A percentile compares a stretch with the other conserved stretches of the same genome.
phyloP scores from a whole-genome alignment of 768 basidiomycete species.

The Ramaria rubella region DNA sequence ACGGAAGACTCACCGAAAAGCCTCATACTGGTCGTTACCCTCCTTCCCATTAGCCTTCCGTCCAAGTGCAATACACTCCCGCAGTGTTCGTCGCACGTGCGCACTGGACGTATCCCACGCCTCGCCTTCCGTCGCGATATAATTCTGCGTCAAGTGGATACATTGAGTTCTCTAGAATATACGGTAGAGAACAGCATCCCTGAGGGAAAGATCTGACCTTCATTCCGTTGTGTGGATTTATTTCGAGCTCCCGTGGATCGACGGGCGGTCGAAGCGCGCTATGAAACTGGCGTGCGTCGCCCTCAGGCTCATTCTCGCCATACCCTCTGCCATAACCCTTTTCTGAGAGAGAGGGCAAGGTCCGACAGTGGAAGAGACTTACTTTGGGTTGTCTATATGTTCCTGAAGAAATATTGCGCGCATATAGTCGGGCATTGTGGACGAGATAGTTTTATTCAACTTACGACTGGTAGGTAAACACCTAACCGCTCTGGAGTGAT shows the following conservation, averaged over 20 bases:
- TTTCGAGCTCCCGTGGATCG: constrained; percentile 61
- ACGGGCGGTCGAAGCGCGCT: constrained; percentile 71
- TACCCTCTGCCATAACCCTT: constrained; percentile 44
- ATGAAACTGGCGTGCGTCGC: constrained; percentile 67
- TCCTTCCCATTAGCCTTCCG: constrained; percentile 50
- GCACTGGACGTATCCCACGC: constrained; percentile 73
- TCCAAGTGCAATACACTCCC: constrained; percentile 61
- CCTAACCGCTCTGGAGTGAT: constrained; percentile 68
- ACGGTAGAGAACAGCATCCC: not conserved
- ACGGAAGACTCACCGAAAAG: constrained; percentile 18
- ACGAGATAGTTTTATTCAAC: constrained; percentile 15
- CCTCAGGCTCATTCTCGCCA: constrained; percentile 53
- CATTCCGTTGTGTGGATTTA: constrained; percentile 75
- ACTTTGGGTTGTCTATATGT: constrained; percentile 79
- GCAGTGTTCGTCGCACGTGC: constrained; percentile 55
- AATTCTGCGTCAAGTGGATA: constrained; percentile 41
- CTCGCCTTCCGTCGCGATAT: constrained; percentile 64
- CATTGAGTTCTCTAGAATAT: not conserved
- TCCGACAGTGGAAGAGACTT: constrained; percentile 7
- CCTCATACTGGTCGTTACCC: constrained; percentile 52
- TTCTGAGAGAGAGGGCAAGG: not conserved
- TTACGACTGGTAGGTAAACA: constrained; percentile 65
- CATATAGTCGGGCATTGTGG: not conserved
- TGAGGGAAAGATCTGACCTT: constrained; percentile 47
- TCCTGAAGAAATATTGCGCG: constrained; percentile 32